Evolutionary conservation across 2,329 filamentous ascomycete species (phyloP).

Genomic region (Ilyonectria robusta): DNA sequence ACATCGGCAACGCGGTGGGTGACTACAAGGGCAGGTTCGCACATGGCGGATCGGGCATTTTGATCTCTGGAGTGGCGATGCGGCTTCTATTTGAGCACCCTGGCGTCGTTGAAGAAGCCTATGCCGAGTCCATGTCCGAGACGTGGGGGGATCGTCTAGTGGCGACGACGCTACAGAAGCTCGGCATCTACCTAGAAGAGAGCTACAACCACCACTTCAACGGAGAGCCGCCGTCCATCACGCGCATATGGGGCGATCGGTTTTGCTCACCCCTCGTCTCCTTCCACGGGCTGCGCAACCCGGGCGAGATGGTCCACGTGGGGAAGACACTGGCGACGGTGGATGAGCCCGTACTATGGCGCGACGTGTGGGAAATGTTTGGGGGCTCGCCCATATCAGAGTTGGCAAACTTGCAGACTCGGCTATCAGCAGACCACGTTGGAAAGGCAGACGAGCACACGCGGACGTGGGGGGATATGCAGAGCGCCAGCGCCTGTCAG

Average conservation of each 20-base stretch:
- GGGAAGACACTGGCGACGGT: slow-evolving; percentile 58
- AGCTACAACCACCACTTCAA: slow-evolving; percentile 69
- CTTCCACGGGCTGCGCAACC: slow-evolving; percentile 65
- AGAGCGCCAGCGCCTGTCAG: slow-evolving; percentile 59
- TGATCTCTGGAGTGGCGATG: slow-evolving; percentile 67
- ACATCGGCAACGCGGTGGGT: slow-evolving; percentile 70
- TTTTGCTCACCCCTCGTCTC: slow-evolving; percentile 69
- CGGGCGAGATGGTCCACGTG: slow-evolving; percentile 61
- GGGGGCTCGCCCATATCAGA: slow-evolving; percentile 56
- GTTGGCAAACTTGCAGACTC: slow-evolving; percentile 55
- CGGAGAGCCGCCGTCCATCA: slow-evolving; percentile 65
- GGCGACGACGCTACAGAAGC: slow-evolving; percentile 65
- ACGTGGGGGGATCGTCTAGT: slow-evolving; percentile 69
- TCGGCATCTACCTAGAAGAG: slow-evolving; percentile 70
- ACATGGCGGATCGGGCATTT: slow-evolving; percentile 68
- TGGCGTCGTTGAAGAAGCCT: slow-evolving; percentile 59
- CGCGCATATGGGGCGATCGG: slow-evolving; percentile 64
- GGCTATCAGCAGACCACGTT: slow-evolving; percentile 63
- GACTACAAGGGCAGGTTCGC: slow-evolving; percentile 70
- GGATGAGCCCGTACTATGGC: slow-evolving; percentile 62
- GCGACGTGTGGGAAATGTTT: slow-evolving; percentile 65
- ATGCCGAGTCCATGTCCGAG: slow-evolving; percentile 64
- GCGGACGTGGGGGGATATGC: slow-evolving; percentile 55
- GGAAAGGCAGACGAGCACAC: slow-evolving; percentile 63
- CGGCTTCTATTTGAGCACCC: slow-evolving; percentile 60